Evolutionary conservation across 2,329 filamentous ascomycete species (phyloP).

Genomic region (Boeremia lycopersici): DNA sequence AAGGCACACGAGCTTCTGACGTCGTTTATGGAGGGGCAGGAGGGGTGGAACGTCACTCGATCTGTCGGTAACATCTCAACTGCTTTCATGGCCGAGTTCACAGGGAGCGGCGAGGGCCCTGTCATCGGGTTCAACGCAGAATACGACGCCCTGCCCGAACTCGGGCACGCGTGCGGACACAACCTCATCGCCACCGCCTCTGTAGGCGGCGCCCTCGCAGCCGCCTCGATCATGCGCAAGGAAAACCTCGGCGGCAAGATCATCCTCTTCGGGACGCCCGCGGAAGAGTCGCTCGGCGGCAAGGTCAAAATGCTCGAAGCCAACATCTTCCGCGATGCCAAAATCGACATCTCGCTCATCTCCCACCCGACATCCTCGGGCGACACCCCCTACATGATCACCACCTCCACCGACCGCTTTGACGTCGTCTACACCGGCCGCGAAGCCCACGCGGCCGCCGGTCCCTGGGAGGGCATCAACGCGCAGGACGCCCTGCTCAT

Average conservation of each 20-base stretch:
- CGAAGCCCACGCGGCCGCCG: slow-evolving; percentile 38
- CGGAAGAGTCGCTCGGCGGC: slow-evolving; percentile 51
- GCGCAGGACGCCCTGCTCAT: slow-evolving; percentile 26
- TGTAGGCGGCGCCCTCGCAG: slow-evolving; percentile 49
- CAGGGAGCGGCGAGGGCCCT: slow-evolving; percentile 42
- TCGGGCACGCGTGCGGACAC: slow-evolving; percentile 55
- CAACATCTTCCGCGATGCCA: slow-evolving; percentile 47
- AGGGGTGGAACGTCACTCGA: slow-evolving; percentile 35
- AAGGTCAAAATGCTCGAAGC: slow-evolving; percentile 55
- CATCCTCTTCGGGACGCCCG: slow-evolving; percentile 53
- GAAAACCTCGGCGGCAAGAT: slow-evolving; percentile 44
- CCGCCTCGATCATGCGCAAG: slow-evolving; percentile 35
- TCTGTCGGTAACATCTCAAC: slow-evolving; percentile 46
- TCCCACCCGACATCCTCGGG: slow-evolving; percentile 44
- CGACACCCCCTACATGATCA: slow-evolving; percentile 58
- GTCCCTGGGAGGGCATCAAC: slow-evolving; percentile 39
- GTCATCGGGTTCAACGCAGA: slow-evolving; percentile 54
- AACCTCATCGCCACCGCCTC: slow-evolving; percentile 53
- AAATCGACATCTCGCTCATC: slow-evolving; percentile 39
- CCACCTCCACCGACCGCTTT: slow-evolving; percentile 30
- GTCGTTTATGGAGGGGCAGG: slow-evolving; percentile 52
- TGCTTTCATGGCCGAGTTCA: slow-evolving; percentile 39
- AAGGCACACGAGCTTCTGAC: slow-evolving; percentile 59
- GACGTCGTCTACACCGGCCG: slow-evolving; percentile 21
- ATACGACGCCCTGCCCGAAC: slow-evolving; percentile 47